These are phyloP conservation scores for Kwoniella sp. DNA, from an alignment of 768 basidiomycete genomes.

Conservation along the genomic window DNA sequence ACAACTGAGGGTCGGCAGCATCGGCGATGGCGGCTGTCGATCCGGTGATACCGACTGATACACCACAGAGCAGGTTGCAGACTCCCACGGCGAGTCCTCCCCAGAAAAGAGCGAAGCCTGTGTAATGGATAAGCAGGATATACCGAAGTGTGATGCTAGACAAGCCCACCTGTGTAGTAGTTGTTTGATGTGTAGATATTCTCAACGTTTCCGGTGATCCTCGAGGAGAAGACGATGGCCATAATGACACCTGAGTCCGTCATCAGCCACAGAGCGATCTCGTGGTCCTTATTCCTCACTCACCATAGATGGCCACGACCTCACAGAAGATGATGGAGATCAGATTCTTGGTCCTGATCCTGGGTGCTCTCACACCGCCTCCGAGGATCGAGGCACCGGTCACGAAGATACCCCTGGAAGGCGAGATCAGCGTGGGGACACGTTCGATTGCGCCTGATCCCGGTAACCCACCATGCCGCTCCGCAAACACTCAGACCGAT, in stretches of 20 bases:
- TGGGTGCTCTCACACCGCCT: slow-evolving; percentile 85
- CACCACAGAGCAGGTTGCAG: slow-evolving; percentile 91
- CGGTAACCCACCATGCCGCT: slow-evolving; percentile 72
- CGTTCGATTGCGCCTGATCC: not conserved
- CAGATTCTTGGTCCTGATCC: slow-evolving; percentile 94
- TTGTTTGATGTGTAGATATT: slow-evolving; percentile 76
- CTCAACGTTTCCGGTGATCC: slow-evolving; percentile 62
- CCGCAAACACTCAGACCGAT: slow-evolving; percentile 90
- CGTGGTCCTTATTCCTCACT: not conserved
- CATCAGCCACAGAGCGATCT: not conserved
- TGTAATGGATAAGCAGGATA: not conserved
- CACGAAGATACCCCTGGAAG: slow-evolving; percentile 88
- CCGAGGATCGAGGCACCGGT: slow-evolving; percentile 96
- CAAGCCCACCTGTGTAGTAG: slow-evolving; percentile 75
- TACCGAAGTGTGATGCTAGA: not conserved
- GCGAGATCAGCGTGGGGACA: not conserved
- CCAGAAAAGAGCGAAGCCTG: slow-evolving; percentile 93
- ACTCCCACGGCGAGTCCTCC: slow-evolving; percentile 89
- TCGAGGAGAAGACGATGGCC: slow-evolving; percentile 90
- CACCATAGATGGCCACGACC: slow-evolving; percentile 93
- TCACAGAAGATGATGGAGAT: slow-evolving; percentile 99
- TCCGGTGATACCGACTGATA: slow-evolving; percentile 90
- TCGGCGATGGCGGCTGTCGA: slow-evolving; percentile 92
- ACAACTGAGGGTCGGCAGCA: slow-evolving; percentile 87
- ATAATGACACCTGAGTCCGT: slow-evolving; percentile 59